Conservation (phyloP, 1,284 basidiomycete genomes). For the Microbotryomycetes sp. region DNA sequence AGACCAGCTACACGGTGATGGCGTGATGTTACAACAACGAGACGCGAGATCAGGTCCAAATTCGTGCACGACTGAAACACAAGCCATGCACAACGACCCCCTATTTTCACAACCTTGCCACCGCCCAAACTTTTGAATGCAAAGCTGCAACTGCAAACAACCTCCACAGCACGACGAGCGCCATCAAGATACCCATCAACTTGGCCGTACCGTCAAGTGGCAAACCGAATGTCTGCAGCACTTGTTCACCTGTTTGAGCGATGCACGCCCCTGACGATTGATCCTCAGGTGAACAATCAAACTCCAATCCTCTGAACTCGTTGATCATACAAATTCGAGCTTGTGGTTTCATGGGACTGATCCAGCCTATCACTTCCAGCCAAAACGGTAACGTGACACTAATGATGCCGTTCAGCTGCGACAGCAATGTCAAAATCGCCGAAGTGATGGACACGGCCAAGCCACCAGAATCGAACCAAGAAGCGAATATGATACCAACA, state of each 20-base stretch:
- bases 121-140: background rate
- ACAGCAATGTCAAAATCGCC: slow-evolving; percentile 41
- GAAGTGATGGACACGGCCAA: slow-evolving; percentile 44
- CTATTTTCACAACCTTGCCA: background rate
- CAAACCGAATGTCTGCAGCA: slow-evolving; percentile 35
- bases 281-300: slow-evolving; percentile 43
- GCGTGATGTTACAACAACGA: background rate
- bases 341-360: slow-evolving; percentile 38
- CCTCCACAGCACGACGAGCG: slow-evolving; percentile 27
- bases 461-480: slow-evolving; percentile 31
- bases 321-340: slow-evolving; percentile 46
- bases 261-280: slow-evolving; percentile 43
- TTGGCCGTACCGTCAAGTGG: slow-evolving; percentile 26
- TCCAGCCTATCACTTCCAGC: slow-evolving; percentile 43
- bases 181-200: slow-evolving; percentile 44
- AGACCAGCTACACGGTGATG: background rate
- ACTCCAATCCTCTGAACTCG: slow-evolving; percentile 42
- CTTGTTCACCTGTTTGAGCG: slow-evolving; percentile 44
- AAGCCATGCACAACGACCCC: background rate
- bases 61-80: background rate
- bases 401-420: slow-evolving; percentile 43
- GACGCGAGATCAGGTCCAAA: background rate
- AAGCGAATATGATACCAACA: slow-evolving; percentile 36
- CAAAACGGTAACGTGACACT: slow-evolving; percentile 45
- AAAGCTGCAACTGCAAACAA: slow-evolving; percentile 11